phyloP scores from a whole-genome alignment of 441 rosid genomes.

The Eutrema salsugineum region DNA sequence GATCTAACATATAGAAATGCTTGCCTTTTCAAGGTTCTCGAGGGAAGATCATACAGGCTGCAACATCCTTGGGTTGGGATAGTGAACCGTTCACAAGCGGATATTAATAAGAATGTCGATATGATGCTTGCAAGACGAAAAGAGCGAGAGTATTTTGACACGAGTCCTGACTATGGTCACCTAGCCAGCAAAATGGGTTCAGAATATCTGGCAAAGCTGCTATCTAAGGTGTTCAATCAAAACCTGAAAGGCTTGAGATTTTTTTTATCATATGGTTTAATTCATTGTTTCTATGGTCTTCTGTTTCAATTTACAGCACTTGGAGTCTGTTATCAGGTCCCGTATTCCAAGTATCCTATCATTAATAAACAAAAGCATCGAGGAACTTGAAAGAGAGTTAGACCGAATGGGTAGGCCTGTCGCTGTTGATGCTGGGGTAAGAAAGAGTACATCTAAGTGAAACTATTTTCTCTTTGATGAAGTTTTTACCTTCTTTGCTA shows the following conservation, averaged over 20 bases:
- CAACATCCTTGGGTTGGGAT: constrained; percentile 99
- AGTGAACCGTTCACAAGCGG: constrained; percentile 99
- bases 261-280: neutral
- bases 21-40: constrained; percentile 61
- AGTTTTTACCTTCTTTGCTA: neutral
- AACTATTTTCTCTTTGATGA: neutral
- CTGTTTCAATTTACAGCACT: constrained; percentile 49
- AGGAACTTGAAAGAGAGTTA: constrained; percentile 90
- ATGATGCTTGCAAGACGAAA: constrained; percentile 95
- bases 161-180: constrained; percentile 96
- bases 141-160: constrained; percentile 89
- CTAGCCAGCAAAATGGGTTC: constrained; percentile 95
- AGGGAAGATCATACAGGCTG: constrained; percentile 88
- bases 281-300: neutral
- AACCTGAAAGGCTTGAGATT: neutral
- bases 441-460: neutral
- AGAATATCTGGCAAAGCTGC: constrained; percentile 91
- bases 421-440: constrained; percentile 85
- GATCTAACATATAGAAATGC: neutral
- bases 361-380: constrained; percentile 87
- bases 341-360: constrained; percentile 92
- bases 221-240: constrained; percentile 61
- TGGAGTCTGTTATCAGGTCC: constrained; percentile 82
- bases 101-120: constrained; percentile 86
- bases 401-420: constrained; percentile 90